Conservation (phyloP, 768 basidiomycete genomes). For the Russula virescens region DNA sequence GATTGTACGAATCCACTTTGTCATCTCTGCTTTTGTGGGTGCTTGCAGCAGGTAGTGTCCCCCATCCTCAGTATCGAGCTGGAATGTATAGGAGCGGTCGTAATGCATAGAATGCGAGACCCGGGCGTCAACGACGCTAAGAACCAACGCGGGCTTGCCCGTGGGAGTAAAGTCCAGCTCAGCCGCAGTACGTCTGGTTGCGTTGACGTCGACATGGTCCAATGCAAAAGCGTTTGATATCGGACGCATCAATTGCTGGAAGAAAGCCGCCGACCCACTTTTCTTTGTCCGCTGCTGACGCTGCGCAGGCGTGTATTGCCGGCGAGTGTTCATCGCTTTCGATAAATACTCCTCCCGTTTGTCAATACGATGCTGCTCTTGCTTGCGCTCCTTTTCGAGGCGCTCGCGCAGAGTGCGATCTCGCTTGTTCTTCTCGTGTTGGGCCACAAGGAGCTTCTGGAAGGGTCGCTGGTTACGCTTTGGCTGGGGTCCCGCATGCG, state of each 20-base stretch:
- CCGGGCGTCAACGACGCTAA: conserved; percentile 68
- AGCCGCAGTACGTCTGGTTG: conserved; percentile 52
- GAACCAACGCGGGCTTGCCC: conserved; percentile 69
- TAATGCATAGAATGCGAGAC: conserved; percentile 70
- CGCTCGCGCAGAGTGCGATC: conserved; percentile 66
- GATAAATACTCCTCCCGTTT: conserved; percentile 70
- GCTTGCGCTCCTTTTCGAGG: conserved; percentile 66
- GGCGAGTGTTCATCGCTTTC: conserved; percentile 58
- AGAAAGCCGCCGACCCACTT: conserved; percentile 75
- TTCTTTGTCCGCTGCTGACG: conserved; percentile 85
- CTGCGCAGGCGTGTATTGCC: conserved; percentile 45
- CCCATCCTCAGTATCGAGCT: conserved; percentile 82
- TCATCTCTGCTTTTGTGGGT: conserved; percentile 61
- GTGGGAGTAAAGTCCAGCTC: conserved; percentile 70
- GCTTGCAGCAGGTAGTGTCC: conserved; percentile 79
- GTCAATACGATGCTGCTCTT: conserved; percentile 68
- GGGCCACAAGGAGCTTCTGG: conserved; percentile 52
- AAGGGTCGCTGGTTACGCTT: conserved; percentile 61
- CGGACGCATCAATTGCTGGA: conserved; percentile 83
- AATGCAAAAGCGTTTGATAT: conserved; percentile 81
- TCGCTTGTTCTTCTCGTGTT: conserved; percentile 78
- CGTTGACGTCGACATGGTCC: conserved; percentile 42
- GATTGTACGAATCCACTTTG: conserved; percentile 72
- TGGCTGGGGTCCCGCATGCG: conserved; percentile 40
- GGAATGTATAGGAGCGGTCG: conserved; percentile 77